phyloP scores from a whole-genome alignment of 441 rosid genomes.

The Cnidoscolus chayamansa region DNA sequence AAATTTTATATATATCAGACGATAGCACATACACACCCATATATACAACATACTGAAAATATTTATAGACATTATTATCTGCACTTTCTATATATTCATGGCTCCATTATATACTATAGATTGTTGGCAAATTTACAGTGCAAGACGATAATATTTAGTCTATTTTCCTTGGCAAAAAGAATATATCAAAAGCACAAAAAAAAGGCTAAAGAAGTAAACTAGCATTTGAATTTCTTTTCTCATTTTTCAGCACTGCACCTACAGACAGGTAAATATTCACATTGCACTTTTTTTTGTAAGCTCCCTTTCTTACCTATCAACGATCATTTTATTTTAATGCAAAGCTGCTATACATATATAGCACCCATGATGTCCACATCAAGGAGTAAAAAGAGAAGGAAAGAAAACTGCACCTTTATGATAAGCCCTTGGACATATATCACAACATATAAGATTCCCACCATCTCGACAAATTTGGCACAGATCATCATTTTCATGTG shows the following conservation, averaged over 20 bases:
- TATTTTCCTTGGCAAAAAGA: neutral
- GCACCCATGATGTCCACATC: neutral
- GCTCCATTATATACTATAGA: no score
- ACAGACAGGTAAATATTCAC: neutral
- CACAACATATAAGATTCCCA: slow-evolving; percentile 85
- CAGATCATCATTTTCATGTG: slow-evolving; percentile 73
- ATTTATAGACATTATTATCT: no score
- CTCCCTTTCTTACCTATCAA: neutral
- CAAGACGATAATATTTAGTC: no score
- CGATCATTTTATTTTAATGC: neutral
- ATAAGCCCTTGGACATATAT: slow-evolving; percentile 90
- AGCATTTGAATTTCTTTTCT: neutral
- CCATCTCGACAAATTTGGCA: slow-evolving; percentile 85
- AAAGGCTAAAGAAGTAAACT: neutral
- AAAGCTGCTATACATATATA: no score
- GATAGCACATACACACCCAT: neutral
- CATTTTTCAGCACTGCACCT: neutral
- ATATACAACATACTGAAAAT: neutral
- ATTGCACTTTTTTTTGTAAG: neutral
- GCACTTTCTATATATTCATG: no score
- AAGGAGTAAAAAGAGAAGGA: neutral
- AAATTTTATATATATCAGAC: no score
- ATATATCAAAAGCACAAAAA: no score
- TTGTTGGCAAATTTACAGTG: no score
- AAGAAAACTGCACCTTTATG: slow-evolving; percentile 54